Evolutionary conservation across 2,329 filamentous ascomycete species (phyloP).

Genomic region (Alternaria gansuensis): DNA sequence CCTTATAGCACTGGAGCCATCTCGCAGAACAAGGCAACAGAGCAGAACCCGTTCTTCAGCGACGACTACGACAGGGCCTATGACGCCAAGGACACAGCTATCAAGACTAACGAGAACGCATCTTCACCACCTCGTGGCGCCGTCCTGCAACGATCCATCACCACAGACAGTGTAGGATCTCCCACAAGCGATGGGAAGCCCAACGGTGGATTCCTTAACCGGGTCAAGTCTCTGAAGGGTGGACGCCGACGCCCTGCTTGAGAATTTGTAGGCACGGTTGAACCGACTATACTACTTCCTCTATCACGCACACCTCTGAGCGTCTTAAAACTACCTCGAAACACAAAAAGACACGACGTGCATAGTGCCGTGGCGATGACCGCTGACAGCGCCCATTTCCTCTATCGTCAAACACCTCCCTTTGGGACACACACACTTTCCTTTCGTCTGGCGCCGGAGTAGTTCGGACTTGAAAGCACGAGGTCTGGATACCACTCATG

Average conservation of each 20-base stretch:
- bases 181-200: constrained; percentile 38
- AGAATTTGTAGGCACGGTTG: constrained; percentile 12
- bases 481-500: constrained; percentile 40
- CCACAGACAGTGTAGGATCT: constrained; percentile 44
- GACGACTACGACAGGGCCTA: constrained; percentile 75
- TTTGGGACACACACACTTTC: constrained; percentile 20
- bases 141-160: constrained; percentile 43
- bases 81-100: constrained; percentile 69
- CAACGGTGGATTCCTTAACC: constrained; percentile 47
- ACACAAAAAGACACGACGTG: constrained; percentile 2
- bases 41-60: constrained; percentile 80
- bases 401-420: constrained; percentile 30
- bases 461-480: constrained; percentile 23
- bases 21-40: constrained; percentile 49
- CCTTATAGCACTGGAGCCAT: constrained; percentile 54
- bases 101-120: constrained; percentile 59
- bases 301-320: neutral
- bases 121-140: constrained; percentile 45
- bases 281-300: neutral
- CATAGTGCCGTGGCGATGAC: constrained; percentile 4
- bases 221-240: constrained; percentile 53
- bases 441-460: constrained; percentile 30
- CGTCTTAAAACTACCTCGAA: neutral
- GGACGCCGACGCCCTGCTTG: constrained; percentile 47
- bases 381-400: constrained; percentile 19